These are phyloP conservation scores for Filobasidium wieringae DNA, from an alignment of 768 basidiomycete genomes.

Conservation along the genomic window DNA sequence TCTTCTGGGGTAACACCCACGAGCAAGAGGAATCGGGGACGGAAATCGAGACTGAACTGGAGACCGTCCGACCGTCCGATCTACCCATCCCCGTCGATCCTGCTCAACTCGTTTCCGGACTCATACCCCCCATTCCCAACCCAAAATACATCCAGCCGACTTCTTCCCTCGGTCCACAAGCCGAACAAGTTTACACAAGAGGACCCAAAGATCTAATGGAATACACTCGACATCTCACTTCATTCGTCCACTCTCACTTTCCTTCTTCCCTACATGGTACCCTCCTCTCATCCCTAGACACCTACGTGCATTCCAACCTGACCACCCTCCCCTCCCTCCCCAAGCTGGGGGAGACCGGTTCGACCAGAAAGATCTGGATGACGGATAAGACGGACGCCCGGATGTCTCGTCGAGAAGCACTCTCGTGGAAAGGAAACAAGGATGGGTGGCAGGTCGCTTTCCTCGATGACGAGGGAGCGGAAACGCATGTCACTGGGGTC, in stretches of 20 bases:
- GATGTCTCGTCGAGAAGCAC: slow-evolving; percentile 13
- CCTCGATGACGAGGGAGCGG: slow-evolving; percentile 29
- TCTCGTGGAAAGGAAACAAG: slow-evolving; percentile 22
- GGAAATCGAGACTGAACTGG: too few relatives aligned
- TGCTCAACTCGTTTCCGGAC: not conserved
- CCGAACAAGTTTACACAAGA: slow-evolving; percentile 25
- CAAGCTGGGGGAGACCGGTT: slow-evolving; percentile 1
- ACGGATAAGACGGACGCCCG: slow-evolving; percentile 24
- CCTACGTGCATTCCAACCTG: slow-evolving; percentile 1
- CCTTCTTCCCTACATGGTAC: slow-evolving; percentile 8
- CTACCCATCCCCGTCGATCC: not conserved
- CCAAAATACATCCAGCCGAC: not conserved
- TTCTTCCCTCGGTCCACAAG: slow-evolving; percentile 22
- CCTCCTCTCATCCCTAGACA: slow-evolving; percentile 11
- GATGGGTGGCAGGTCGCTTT: slow-evolving; percentile 35
- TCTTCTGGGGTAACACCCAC: too few relatives aligned
- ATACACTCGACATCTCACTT: slow-evolving; percentile 1
- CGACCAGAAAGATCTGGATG: slow-evolving; percentile 29
- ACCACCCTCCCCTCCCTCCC: not conserved
- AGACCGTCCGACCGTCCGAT: too few relatives aligned
- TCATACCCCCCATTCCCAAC: not conserved
- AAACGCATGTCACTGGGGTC: slow-evolving; percentile 13
- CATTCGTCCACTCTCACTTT: slow-evolving; percentile 15
- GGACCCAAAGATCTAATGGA: slow-evolving; percentile 6
- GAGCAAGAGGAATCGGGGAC: too few relatives aligned